Evolutionary conservation across 2,329 filamentous ascomycete genomes (phyloP), one percentile per base, ranked within the genome.

Genomic region (Pseudodiploospora longispora): DNA sequence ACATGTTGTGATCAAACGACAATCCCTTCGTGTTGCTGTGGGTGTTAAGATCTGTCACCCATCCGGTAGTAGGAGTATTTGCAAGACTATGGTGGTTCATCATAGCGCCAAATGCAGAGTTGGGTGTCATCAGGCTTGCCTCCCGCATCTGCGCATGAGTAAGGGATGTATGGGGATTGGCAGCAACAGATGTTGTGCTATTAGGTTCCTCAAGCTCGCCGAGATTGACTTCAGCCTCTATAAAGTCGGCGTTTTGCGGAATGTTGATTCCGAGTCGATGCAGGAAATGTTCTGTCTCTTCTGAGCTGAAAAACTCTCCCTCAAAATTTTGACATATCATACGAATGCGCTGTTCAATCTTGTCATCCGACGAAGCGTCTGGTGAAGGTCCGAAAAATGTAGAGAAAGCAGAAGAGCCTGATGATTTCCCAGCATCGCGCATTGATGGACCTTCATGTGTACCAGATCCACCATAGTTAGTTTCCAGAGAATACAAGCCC

Each of bases 281-380:
- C 3, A 94, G 66, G 57, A 89, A 93, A 9, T 76, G 71, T 60
- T 93, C 84, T 0, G 89, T 81, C 59, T 93, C 87, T 47, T 86
- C 75, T 0, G 80, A 67, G 56, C 93, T 86, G 52, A 85, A 86
- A 70, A 87, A 93, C 41, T 86, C 78, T 4, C 85, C 85, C 47
- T 84, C 76, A 48, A 82, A 85, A 0, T 79, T 83, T 1, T 75
- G 71, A 6, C 82, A 60, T 34, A 70, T 72, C 50, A 76, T 72
- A 19, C 66, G 66, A 51, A 84, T 68, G 10, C 70, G 66, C 9
- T 61, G 56, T 33, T 71, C 66, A 6, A 81, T 52, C 19, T 63
- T 53, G 5, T 64, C 59, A 28, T 75, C 70, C 12, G 67, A 61
- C 1, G 67, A 59, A 1, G 64, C 52, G 30, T 65, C 64, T 3